A percentile compares a stretch with the other conserved stretches of the same genome.
Evolutionary conservation across 768 basidiomycete genomes (phyloP).

Genomic region (Mycena chlorophos): DNA sequence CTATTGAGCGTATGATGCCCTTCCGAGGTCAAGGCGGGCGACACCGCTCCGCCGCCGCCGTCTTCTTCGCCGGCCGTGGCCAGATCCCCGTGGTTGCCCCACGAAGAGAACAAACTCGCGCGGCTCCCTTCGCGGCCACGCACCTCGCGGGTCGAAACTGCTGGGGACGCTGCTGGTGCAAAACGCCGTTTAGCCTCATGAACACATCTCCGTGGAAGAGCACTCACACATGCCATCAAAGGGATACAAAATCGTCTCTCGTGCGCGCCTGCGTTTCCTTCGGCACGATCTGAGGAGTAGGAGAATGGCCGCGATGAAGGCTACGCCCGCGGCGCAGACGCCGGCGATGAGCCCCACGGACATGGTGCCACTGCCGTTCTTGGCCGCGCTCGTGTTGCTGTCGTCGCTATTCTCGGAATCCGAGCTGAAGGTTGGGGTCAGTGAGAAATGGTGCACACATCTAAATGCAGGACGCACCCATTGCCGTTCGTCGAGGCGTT

Average conservation of each 20-base stretch:
- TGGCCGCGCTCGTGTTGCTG: too few relatives aligned
- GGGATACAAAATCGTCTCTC: slow-evolving; percentile 8
- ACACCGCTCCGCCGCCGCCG: neutral
- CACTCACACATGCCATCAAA: slow-evolving; percentile 9
- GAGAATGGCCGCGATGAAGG: slow-evolving; percentile 5
- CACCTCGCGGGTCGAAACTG: slow-evolving; percentile 8
- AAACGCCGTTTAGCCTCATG: neutral
- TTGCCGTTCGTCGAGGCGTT: too few relatives aligned
- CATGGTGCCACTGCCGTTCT: too few relatives aligned
- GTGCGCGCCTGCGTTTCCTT: neutral
- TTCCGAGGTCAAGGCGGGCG: neutral
- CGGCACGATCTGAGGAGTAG: slow-evolving; percentile 14
- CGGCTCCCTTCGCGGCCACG: slow-evolving; percentile 14
- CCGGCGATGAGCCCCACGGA: too few relatives aligned
- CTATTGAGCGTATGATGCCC: neutral
- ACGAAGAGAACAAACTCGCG: slow-evolving; percentile 18
- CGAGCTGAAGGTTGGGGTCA: too few relatives aligned
- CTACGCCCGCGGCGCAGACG: slow-evolving; percentile 7
- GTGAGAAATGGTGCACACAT: too few relatives aligned
- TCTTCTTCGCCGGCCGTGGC: neutral
- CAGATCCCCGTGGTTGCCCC: slow-evolving; percentile 21
- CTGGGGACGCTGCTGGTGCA: neutral
- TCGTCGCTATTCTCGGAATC: too few relatives aligned
- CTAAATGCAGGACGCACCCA: too few relatives aligned
- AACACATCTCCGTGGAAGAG: neutral